These are phyloP conservation scores for Pseudozyma thailandica DNA, from an alignment of 1,284 basidiomycete genomes.

Conservation along the genomic window DNA sequence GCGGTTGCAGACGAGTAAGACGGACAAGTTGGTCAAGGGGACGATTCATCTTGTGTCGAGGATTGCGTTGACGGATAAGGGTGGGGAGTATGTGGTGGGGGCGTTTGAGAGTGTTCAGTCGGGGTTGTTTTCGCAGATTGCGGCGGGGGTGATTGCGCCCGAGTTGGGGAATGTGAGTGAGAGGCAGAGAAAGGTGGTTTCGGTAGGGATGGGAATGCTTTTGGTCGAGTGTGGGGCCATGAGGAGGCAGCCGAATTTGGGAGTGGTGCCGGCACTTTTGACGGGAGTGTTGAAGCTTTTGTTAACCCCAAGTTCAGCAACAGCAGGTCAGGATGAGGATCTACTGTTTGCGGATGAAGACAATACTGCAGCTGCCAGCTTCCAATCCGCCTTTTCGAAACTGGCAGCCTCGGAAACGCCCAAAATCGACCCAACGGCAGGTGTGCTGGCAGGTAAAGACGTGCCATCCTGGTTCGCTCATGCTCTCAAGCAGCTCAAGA, in stretches of 20 bases:
- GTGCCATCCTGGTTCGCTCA: constrained; percentile 19
- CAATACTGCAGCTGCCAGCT: constrained; percentile 73
- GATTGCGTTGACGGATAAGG: constrained; percentile 13
- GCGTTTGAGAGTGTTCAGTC: constrained; percentile 86
- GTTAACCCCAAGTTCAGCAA: constrained; percentile 79
- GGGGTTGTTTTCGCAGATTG: constrained; percentile 82
- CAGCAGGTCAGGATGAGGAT: constrained; percentile 72
- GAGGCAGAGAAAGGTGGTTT: constrained; percentile 84
- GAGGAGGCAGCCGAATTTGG: constrained; percentile 74
- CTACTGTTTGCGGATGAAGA: constrained; percentile 87
- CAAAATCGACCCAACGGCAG: constrained; percentile 6
- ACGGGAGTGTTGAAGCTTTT: constrained; percentile 75
- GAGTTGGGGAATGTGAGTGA: constrained; percentile 82
- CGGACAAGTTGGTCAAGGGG: constrained; percentile 85
- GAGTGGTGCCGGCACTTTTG: constrained; percentile 13
- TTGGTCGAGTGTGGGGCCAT: constrained; percentile 73
- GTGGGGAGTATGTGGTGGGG: constrained; percentile 80
- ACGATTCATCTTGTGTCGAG: constrained; percentile 82
- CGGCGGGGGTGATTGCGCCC: constrained; percentile 82
- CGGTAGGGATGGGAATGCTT: constrained; percentile 83
- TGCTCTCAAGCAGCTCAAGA: not conserved
- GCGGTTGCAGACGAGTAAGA: constrained; percentile 86
- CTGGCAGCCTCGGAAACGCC: constrained; percentile 77
- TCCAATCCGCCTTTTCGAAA: constrained; percentile 91
- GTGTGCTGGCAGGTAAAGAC: constrained; percentile 1